These are phyloP conservation scores for Diplodia seriata DNA, from an alignment of 2,329 filamentous ascomycete genomes.

Conservation along the genomic window DNA sequence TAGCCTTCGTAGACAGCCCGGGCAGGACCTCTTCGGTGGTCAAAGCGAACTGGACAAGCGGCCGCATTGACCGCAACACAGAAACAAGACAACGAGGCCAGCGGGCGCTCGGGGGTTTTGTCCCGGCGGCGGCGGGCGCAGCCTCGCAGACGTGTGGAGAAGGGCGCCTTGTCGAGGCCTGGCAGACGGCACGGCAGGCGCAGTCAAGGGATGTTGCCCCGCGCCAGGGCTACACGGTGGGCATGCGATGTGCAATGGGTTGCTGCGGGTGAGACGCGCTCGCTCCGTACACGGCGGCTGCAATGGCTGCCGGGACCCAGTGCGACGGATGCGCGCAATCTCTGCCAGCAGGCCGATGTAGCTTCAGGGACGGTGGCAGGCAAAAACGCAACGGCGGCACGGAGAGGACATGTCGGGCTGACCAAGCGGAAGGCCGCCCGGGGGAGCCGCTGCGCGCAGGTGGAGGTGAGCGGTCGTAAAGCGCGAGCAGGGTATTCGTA, in stretches of 20 bases:
- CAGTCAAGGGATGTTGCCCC: neutral
- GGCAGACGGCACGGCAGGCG: slow-evolving; percentile 4
- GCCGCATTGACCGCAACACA: neutral
- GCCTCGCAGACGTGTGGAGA: neutral
- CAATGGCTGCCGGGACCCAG: neutral
- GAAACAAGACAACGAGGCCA: neutral
- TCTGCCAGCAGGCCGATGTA: neutral
- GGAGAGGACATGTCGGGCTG: neutral
- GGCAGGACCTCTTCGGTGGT: neutral
- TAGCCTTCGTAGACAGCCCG: neutral
- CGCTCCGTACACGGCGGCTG: slow-evolving; percentile 1
- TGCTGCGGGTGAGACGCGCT: slow-evolving; percentile 9
- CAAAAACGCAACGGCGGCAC: neutral
- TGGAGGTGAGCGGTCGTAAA: slow-evolving; percentile 30
- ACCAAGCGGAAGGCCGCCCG: slow-evolving; percentile 23
- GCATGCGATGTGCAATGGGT: neutral
- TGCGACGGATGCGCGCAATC: slow-evolving; percentile 13
- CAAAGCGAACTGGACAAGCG: neutral
- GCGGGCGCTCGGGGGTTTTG: neutral
- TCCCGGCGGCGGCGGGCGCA: neutral
- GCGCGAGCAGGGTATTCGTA: neutral
- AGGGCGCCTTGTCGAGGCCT: neutral
- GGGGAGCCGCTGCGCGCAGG: slow-evolving; percentile 20
- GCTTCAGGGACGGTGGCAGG: slow-evolving; percentile 7
- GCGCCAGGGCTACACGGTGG: neutral